A percentile compares a stretch with the other conserved stretches of the same genome.
phyloP scores from a whole-genome alignment of 139 green algal species.

The Gonium pectorale region DNA sequence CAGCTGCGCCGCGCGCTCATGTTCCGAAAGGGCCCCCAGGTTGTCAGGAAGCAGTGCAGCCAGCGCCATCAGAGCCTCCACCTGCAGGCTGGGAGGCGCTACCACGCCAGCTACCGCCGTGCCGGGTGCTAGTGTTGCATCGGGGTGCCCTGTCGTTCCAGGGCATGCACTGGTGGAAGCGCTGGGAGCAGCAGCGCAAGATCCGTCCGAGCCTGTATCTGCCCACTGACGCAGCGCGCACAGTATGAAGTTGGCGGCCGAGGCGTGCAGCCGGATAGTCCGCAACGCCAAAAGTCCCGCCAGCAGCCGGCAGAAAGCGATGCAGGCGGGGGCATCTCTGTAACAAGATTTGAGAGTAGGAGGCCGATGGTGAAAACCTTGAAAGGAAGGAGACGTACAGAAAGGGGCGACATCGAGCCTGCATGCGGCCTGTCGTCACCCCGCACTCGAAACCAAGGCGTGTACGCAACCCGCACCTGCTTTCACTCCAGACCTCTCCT shows the following conservation, averaged over 20 bases:
- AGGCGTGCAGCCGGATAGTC: constrained; percentile 4
- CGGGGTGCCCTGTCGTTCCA: no score
- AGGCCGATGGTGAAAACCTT: no score
- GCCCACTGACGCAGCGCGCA: constrained; percentile 36
- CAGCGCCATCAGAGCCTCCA: constrained; percentile 46
- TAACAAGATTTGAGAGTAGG: background rate
- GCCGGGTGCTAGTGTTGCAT: no score
- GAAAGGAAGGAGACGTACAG: no score
- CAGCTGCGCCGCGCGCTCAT: constrained; percentile 43
- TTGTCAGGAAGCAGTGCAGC: constrained; percentile 44
- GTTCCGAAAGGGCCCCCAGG: constrained; percentile 24
- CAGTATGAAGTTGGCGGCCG: constrained; percentile 45
- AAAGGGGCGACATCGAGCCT: no score
- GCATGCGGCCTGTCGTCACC: no score
- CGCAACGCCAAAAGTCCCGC: background rate
- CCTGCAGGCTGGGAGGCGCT: constrained; percentile 37
- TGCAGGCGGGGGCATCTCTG: background rate
- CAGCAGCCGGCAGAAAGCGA: constrained; percentile 47
- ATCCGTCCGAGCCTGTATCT: background rate
- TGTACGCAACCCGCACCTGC: background rate
- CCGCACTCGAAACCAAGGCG: no score
- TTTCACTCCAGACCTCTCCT: background rate
- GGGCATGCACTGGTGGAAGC: no score
- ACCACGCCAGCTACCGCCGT: no score
- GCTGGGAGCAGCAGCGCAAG: no score